Evolutionary conservation across 164 flowering plant genomes (phyloP).

Genomic region (Chimonanthus salicifolius): DNA sequence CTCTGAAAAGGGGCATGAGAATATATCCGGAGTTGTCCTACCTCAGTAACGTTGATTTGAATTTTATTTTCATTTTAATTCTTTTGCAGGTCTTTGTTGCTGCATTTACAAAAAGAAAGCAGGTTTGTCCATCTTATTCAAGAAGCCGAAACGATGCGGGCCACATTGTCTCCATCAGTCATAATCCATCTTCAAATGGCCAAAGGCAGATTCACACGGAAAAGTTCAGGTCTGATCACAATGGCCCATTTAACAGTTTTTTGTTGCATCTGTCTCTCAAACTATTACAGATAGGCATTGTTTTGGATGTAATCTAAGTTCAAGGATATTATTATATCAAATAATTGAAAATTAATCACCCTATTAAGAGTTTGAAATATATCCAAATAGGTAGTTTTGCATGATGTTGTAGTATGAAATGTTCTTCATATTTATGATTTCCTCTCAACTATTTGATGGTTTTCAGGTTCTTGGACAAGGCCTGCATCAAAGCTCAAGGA

Average conservation of each 20-base stretch:
- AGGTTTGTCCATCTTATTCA: slow-evolving; percentile 40
- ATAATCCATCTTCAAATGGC: slow-evolving; percentile 7
- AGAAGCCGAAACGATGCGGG: slow-evolving; percentile 27
- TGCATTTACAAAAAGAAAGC: slow-evolving; percentile 68
- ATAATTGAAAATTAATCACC: not conserved
- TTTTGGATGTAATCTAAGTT: no score
- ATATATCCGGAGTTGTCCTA: not conserved
- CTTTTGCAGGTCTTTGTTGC: slow-evolving; percentile 71
- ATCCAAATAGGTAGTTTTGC: not conserved
- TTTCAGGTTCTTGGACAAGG: slow-evolving; percentile 90
- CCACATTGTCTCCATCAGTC: not conserved
- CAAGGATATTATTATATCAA: no score
- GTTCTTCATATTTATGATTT: not conserved
- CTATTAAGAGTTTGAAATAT: not conserved
- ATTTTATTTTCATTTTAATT: not conserved
- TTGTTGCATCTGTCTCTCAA: no score
- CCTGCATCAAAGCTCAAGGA: slow-evolving; percentile 58
- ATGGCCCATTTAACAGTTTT: not conserved
- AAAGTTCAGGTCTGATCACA: slow-evolving; percentile 21
- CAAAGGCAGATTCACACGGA: slow-evolving; percentile 17
- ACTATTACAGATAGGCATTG: no score
- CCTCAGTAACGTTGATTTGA: not conserved
- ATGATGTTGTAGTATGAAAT: not conserved
- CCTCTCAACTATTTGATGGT: not conserved
- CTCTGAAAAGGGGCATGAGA: not conserved